Base-by-base conservation (phyloP, 306 rosid genomes). In the Citrullus colocynthis region DNA sequence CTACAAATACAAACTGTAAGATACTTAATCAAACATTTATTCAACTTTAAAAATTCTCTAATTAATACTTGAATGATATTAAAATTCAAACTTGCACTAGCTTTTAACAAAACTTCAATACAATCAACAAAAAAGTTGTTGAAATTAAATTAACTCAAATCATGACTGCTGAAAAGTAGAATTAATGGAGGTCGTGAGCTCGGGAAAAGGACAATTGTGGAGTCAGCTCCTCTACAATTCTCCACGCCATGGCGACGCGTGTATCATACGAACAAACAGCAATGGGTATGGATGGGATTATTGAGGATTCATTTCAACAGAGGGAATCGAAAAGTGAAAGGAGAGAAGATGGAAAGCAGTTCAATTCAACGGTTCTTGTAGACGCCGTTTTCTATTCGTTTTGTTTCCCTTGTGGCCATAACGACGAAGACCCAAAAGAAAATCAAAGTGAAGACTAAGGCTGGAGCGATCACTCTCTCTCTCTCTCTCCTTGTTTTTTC, bases 301-400 rank as follows among this genome's bases (percentile, higher is more conserved):
- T 64, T 63, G 39, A 3, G 32, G 32, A 28, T 28, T 12, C 66
- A 52, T 52, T 52, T 21, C 63, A 36, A 8, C 2, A 51, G 69
- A 34, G 69, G 12, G 45, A 63, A 30, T n/a, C 59, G 4, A 28
- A 20, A 54, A 77, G 15, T 13, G 49, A 44, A 44, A 44, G 4
- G 39, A 36, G 49, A 9, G 14, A 44, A 44, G 36, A 78, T 80
- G 28, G 18, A 28, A 64, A 77, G 67, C 83, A 49, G 78, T 82
- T 88, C 93, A 88, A 89, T 20, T 65, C 72, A 18, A 65, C 93
- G 91, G 90, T 86, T 77, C 28, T 39, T 81, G 51, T 51, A 57
- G 49, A 63, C 82, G 61, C 78, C 82, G 49, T 84, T 67, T 67
- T 79, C 85, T 12, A 36, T 56, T 75, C 65, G 51, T 44, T 66